Percentiles rank a stretch among this genome's conserved stretches.
These are phyloP conservation scores for Nicotiana tabacum DNA, from an alignment of 257 asterid genomes.

Conservation along the genomic window DNA sequence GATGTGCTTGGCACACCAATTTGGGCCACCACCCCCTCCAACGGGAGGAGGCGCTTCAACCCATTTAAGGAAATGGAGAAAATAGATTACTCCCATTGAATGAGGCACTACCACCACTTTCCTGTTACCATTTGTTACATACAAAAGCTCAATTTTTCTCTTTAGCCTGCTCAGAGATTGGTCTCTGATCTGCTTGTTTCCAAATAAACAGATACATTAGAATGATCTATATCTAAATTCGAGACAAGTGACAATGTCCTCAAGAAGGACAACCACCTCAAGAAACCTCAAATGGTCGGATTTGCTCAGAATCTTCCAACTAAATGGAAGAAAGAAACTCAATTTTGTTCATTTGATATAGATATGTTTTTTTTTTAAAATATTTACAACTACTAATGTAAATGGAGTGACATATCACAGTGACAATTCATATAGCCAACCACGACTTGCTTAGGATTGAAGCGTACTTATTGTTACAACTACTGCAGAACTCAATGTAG, in stretches of 20 bases:
- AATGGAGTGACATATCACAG: neutral
- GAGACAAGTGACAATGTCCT: neutral
- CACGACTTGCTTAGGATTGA: neutral
- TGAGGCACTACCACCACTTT: slow-evolving; percentile 96
- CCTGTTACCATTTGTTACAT: slow-evolving; percentile 52
- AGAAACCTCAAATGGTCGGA: neutral
- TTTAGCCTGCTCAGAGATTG: slow-evolving; percentile 73
- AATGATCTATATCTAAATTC: neutral
- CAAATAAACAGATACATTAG: slow-evolving; percentile 14
- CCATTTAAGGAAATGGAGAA: slow-evolving; percentile 91
- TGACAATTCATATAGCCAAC: neutral
- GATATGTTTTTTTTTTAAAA: neutral
- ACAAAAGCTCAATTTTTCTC: slow-evolving; percentile 91
- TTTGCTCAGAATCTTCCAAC: neutral
- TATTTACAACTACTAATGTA: neutral
- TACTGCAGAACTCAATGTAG: neutral
- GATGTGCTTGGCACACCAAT: slow-evolving; percentile 87
- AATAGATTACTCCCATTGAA: slow-evolving; percentile 87
- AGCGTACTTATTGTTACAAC: neutral
- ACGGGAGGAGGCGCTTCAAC: slow-evolving; percentile 70
- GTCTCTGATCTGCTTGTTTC: slow-evolving; percentile 62
- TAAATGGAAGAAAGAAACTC: neutral
- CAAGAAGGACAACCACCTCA: neutral
- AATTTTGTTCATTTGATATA: neutral
- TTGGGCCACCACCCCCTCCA: slow-evolving; percentile 85